phyloP scores from a whole-genome alignment of 495 filamentous ascomycete species.

The Friedmanniomyces endolithicus region DNA sequence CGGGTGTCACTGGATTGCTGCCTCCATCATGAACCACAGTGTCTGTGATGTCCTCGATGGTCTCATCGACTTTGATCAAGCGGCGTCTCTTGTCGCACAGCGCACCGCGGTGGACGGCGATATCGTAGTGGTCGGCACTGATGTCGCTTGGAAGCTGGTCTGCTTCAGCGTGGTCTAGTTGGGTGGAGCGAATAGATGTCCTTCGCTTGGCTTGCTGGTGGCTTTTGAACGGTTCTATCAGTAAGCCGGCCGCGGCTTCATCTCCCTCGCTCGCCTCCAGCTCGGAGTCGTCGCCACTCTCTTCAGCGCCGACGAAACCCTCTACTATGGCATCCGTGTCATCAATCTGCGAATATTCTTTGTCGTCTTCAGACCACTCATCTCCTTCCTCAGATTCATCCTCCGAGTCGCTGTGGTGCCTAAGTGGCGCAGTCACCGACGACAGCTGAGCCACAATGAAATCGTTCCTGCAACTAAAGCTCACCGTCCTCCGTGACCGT shows the following conservation, averaged over 20 bases:
- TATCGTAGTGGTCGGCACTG: neutral
- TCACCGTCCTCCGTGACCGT: neutral
- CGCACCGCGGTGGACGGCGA: neutral
- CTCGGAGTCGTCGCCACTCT: no score
- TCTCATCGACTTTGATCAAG: neutral
- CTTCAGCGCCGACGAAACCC: neutral
- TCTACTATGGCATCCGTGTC: neutral
- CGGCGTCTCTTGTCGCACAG: neutral
- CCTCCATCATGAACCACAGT: neutral
- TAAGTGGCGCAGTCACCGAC: slow-evolving; percentile 5
- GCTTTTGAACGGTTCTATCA: neutral
- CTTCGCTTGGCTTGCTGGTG: neutral
- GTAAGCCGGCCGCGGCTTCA: neutral
- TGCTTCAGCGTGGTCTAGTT: neutral
- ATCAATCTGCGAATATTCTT: neutral
- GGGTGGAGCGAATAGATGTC: neutral
- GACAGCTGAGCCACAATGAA: slow-evolving; percentile 11
- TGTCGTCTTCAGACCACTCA: neutral
- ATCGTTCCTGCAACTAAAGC: slow-evolving; percentile 1
- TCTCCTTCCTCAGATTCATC: neutral
- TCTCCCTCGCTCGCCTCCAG: neutral
- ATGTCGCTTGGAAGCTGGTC: neutral
- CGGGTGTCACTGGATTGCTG: neutral
- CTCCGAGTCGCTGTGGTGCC: neutral
- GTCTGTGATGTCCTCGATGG: neutral